Evolutionary conservation across 192 early-diverging fungal genomes (phyloP).

Genomic region (Phycomyces blakesleeanus): DNA sequence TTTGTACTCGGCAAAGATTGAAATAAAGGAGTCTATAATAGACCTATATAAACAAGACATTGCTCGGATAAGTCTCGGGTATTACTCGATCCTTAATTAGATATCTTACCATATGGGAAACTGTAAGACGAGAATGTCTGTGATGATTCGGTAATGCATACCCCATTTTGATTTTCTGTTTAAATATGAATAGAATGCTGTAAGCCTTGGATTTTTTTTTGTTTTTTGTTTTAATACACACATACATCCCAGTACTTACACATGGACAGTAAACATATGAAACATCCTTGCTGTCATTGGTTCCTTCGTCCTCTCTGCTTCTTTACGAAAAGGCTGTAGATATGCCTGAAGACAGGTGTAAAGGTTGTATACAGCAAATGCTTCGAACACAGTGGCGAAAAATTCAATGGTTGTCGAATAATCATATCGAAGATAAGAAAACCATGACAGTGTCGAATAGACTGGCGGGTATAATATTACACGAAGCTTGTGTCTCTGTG

Average conservation of each 20-base stretch:
- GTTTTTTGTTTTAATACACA: too few relatives aligned
- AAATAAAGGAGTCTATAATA: conserved; percentile 29
- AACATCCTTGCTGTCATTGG: conserved; percentile 21
- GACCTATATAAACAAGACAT: conserved; percentile 9
- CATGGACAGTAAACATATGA: conserved; percentile 17
- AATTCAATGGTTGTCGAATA: conserved; percentile 33
- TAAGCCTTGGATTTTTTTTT: too few relatives aligned
- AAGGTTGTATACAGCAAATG: conserved; percentile 38
- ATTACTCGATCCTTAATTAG: too few relatives aligned
- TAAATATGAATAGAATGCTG: background rate
- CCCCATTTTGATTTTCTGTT: conserved; percentile 34
- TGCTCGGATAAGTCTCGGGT: background rate
- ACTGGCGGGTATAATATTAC: conserved; percentile 32
- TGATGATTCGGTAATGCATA: conserved; percentile 37
- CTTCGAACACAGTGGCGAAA: conserved; percentile 31
- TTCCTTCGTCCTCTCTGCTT: conserved; percentile 24
- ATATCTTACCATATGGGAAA: conserved; percentile 40
- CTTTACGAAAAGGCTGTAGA: conserved; percentile 26
- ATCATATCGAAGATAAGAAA: conserved; percentile 22
- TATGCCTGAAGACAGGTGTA: conserved; percentile 30
- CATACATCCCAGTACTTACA: conserved; percentile 20
- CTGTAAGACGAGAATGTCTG: conserved; percentile 34
- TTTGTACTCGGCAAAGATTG: conserved; percentile 35
- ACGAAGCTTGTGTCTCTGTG: conserved; percentile 35
- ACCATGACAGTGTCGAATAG: conserved; percentile 29